Percentiles rank a stretch among this genome's conserved stretches.
Conservation (phyloP, 306 rosid genomes). For the Crotalaria pallida region DNA sequence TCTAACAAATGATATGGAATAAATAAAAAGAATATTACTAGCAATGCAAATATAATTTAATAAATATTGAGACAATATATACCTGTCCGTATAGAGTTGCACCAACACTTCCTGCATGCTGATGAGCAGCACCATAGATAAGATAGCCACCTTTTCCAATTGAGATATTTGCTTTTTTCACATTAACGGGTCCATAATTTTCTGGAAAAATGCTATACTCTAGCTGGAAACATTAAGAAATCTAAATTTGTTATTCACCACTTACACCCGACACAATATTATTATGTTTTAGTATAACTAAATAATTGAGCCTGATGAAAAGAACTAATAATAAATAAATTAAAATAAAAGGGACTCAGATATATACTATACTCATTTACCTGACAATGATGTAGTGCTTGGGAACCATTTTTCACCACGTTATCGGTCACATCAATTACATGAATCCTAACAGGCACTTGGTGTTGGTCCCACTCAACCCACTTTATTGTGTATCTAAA, state of each 20-base stretch:
- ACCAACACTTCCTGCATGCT: not conserved
- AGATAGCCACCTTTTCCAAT: not conserved
- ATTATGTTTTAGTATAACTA: too few species aligned
- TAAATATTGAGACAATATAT: too few species aligned
- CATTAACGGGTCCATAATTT: not conserved
- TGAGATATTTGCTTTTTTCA: not conserved
- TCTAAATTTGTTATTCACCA: not conserved
- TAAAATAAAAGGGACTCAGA: too few species aligned
- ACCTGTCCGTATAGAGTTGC: not conserved
- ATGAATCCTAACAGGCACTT: not conserved
- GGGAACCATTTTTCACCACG: not conserved
- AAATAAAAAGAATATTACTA: too few species aligned
- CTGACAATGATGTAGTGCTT: not conserved
- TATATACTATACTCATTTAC: not conserved
- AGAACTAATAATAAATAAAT: too few species aligned
- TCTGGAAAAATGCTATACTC: not conserved
- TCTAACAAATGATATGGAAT: too few species aligned
- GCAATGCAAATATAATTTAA: too few species aligned
- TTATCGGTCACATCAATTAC: not conserved
- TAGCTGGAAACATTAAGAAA: not conserved
- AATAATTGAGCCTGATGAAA: not conserved
- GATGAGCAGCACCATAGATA: not conserved
- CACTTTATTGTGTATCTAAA: slow-evolving; percentile 3
- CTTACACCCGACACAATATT: not conserved
- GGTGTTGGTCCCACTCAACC: not conserved